Evolutionary conservation across 106 monocot species (phyloP).

Genomic region (Narthecium ossifragum): DNA sequence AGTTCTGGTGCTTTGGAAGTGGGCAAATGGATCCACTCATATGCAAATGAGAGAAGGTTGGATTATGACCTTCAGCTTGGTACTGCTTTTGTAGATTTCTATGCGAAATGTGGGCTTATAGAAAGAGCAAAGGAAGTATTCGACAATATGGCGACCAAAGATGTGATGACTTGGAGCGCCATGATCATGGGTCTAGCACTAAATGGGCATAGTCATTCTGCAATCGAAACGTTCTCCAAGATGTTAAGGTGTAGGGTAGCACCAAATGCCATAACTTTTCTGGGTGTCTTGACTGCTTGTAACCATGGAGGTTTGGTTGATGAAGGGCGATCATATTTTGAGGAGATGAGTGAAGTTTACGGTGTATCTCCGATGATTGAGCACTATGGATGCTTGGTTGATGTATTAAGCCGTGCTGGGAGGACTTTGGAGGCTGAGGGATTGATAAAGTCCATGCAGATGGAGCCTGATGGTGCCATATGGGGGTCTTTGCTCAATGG

Average conservation of each 20-base stretch:
- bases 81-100: slow-evolving; percentile 34
- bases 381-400: slow-evolving; percentile 51
- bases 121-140: slow-evolving; percentile 21
- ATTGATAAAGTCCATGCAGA: slow-evolving; percentile 26
- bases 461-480: slow-evolving; percentile 30
- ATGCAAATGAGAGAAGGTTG: slow-evolving; percentile 1
- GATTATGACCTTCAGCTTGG: slow-evolving; percentile 19
- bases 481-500: slow-evolving; percentile 44
- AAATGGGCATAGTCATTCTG: slow-evolving; percentile 18
- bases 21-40: slow-evolving; percentile 17
- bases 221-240: slow-evolving; percentile 14
- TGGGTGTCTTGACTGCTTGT: slow-evolving; percentile 31
- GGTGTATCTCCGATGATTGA: slow-evolving; percentile 22
- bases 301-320: slow-evolving; percentile 35
- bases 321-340: slow-evolving; percentile 24
- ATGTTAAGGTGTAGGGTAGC: slow-evolving; percentile 12
- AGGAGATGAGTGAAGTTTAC: slow-evolving; percentile 15
- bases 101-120: slow-evolving; percentile 25
- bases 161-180: slow-evolving; percentile 34
- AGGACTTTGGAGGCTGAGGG: slow-evolving; percentile 13
- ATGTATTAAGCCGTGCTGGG: slow-evolving; percentile 35
- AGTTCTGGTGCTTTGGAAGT: slow-evolving; percentile 9
- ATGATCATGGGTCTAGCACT: slow-evolving; percentile 35
- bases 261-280: slow-evolving; percentile 33
- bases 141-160: slow-evolving; percentile 14